Base-by-base conservation (phyloP, 1,284 basidiomycete species). In the Exobasidium cylindrosporum region DNA sequence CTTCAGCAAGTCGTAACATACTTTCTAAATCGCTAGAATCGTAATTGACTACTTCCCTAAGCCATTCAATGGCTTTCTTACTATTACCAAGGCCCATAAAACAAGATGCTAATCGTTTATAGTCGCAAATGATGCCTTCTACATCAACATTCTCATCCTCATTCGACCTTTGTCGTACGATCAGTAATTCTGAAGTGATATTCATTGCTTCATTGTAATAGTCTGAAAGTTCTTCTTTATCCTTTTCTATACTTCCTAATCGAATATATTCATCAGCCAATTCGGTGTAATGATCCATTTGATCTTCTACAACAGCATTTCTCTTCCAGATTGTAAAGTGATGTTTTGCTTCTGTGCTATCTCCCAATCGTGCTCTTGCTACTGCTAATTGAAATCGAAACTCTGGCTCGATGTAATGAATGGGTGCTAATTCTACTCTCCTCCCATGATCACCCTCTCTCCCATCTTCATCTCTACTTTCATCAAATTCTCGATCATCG, bases 401-500 rank as follows among this genome's bases (percentile, higher is more conserved):
- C 67, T 91, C 90, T 3, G 89, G 84, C 67, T 95, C 90, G 50
- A 97, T 81, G 3, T 83, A 83, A 75, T 87, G 88, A 52, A 83
- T 84, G 0, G 66, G 72, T 6, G 76, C 79, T 5, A 73, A 74
- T 59, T 79, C 78, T 17, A 80, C 77, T 57, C 72, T 70, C 10
- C 69, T 66, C 52, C 76, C 66, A 28, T 50, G 26, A 2, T 23
- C 26, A 13, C 75, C 74, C 58, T 21, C n/a, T 23, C 73, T n/a
- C 1, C 31, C 80, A 26, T 70, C 76, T 13, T 43, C 59, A 30
- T 70, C 63, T 7, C 46, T 57, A 1, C 54, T 65, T 3, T 73
- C 68, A 73, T 93, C 90, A 73, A 86, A 96, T 80, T 97, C 94
- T 59, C 92, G 83, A 78, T 97, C 93, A 76, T 96, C 95, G 40